phyloP scores from a whole-genome alignment of 1,284 basidiomycete species.

The Anthracocystis walkeri region DNA sequence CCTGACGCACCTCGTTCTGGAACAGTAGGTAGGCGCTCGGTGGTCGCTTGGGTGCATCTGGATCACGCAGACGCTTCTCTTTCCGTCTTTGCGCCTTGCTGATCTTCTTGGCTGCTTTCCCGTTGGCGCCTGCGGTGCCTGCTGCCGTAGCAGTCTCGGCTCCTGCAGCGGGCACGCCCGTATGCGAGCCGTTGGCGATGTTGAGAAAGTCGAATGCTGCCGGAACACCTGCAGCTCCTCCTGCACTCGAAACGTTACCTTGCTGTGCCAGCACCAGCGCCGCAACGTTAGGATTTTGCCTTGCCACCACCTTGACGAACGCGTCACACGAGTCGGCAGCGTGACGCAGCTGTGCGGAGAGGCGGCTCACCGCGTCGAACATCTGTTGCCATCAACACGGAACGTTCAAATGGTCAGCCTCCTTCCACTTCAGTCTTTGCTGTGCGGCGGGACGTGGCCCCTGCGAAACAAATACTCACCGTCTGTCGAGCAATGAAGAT shows the following conservation, averaged over 20 bases:
- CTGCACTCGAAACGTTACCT: slow-evolving; percentile 41
- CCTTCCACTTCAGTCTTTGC: not conserved
- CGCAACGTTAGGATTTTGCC: slow-evolving; percentile 55
- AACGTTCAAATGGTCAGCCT: not conserved
- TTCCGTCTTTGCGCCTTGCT: slow-evolving; percentile 55
- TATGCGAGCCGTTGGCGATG: slow-evolving; percentile 47
- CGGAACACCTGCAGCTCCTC: slow-evolving; percentile 29
- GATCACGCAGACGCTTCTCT: slow-evolving; percentile 58
- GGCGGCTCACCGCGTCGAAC: slow-evolving; percentile 54
- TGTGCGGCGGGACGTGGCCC: too few species aligned
- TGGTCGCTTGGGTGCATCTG: slow-evolving; percentile 63
- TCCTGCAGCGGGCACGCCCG: slow-evolving; percentile 24
- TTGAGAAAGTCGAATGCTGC: slow-evolving; percentile 49
- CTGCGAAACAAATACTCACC: slow-evolving; percentile 17
- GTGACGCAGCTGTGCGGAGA: slow-evolving; percentile 53
- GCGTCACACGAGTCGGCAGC: slow-evolving; percentile 56
- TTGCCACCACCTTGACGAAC: slow-evolving; percentile 55
- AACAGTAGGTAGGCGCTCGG: slow-evolving; percentile 64
- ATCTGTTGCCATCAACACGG: slow-evolving; percentile 26
- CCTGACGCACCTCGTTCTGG: slow-evolving; percentile 64
- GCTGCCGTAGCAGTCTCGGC: slow-evolving; percentile 39
- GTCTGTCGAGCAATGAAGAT: slow-evolving; percentile 53
- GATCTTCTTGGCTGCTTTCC: slow-evolving; percentile 48
- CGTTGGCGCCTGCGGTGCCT: slow-evolving; percentile 39
- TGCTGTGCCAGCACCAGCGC: slow-evolving; percentile 54